These are phyloP conservation scores for Aureobasidium pullulans DNA, from an alignment of 2,329 filamentous ascomycete genomes.

Conservation along the genomic window DNA sequence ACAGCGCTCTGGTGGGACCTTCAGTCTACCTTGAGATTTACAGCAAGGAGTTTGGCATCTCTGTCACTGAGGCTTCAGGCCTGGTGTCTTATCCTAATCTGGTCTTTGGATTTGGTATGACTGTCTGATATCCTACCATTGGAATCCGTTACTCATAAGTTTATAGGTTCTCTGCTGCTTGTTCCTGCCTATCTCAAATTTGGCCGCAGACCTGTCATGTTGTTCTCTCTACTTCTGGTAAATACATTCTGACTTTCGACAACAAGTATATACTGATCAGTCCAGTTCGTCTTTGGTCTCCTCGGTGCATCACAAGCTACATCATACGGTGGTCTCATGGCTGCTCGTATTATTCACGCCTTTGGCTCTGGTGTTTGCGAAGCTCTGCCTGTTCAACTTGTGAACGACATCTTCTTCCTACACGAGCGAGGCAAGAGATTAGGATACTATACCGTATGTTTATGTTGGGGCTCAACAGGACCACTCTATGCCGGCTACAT, in stretches of 20 bases:
- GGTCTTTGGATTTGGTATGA: slow-evolving; percentile 49
- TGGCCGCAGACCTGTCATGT: slow-evolving; percentile 37
- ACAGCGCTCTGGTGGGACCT: slow-evolving; percentile 49
- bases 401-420: slow-evolving; percentile 43
- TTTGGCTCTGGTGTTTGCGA: slow-evolving; percentile 41
- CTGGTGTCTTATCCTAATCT: slow-evolving; percentile 55
- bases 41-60: slow-evolving; percentile 45
- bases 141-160: neutral
- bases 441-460: slow-evolving; percentile 53
- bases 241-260: neutral
- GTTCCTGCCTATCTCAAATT: slow-evolving; percentile 52
- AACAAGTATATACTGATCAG: neutral
- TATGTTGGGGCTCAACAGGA: slow-evolving; percentile 50
- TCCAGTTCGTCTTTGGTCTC: slow-evolving; percentile 33
- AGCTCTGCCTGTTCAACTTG: slow-evolving; percentile 40
- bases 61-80: slow-evolving; percentile 45
- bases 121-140: neutral
- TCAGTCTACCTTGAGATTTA: slow-evolving; percentile 53
- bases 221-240: slow-evolving; percentile 32
- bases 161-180: slow-evolving; percentile 44
- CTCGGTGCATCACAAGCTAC: slow-evolving; percentile 36
- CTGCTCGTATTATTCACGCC: slow-evolving; percentile 35
- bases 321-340: slow-evolving; percentile 36
- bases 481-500: slow-evolving; percentile 55
- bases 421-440: slow-evolving; percentile 44